Base-by-base conservation (phyloP, 768 basidiomycete genomes). In the Boletus rubroflammeus region DNA sequence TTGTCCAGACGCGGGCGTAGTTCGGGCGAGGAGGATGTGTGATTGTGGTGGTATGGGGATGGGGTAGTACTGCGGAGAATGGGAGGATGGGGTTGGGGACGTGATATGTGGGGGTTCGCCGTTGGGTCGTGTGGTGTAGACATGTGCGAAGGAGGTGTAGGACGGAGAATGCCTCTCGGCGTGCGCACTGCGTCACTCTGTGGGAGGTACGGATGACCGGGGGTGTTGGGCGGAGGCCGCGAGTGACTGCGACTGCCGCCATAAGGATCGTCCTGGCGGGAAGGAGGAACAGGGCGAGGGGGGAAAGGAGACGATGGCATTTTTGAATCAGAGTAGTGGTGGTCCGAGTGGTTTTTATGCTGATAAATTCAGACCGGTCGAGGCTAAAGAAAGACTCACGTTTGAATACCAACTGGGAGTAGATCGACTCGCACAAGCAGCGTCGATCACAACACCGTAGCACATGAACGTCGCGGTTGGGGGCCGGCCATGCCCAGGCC, bases 11-110 rank as follows among this genome's bases (percentile, higher is more conserved):
- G 63, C 38, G 63, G 61, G 41, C 59, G 57, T 40, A 57, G 55
- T 40, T 62, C 61, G 26, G 59, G 68, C 0, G 68, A 67, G 52
- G 64, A 62, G 14, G 59, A 56, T 11, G 61, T 67, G n/a, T 62
- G 56, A 29, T 65, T 56, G 26, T 66, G 59, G n/a, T 58, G 54
- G 40, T 53, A 47, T 5, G 58, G 32, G 6, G 53, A 47, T 21
- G 57, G 2, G 31, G 56, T 48, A 29, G 44, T 51, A 44, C 38
- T 54, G 41, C 55, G 66, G 31, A 55, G 39, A 10, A 50, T 46
- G 21, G 56, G 54, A 47, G 44, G 51, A 28, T 31, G 47, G 23
- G 34, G 56, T 1, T 57, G 58, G 3, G 47, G 51, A 38, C 45
- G 41, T 4, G 50, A 10, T 25, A 45, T 31, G 8, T 52, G 45